A percentile compares a stretch with the other conserved stretches of the same genome.
Conservation (phyloP, 2,329 filamentous ascomycete genomes). For the Penicillium vulpinum region DNA sequence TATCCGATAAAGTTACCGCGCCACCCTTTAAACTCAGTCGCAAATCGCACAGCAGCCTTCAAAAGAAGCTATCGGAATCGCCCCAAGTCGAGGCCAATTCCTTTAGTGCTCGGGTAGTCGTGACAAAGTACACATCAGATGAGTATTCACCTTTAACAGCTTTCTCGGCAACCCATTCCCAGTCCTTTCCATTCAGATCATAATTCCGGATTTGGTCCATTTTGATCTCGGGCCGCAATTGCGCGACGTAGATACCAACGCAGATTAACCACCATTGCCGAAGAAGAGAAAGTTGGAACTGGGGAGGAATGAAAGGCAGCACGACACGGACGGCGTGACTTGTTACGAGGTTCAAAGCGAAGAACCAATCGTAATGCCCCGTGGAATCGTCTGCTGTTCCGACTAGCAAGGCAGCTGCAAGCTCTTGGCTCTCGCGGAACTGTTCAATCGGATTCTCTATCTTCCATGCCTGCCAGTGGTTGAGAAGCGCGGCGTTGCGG, state of each 20-base stretch:
- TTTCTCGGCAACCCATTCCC: constrained; percentile 73
- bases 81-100: constrained; percentile 43
- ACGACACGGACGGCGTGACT: constrained; percentile 87
- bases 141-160: constrained; percentile 68
- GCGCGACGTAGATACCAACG: constrained; percentile 73
- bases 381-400: constrained; percentile 29
- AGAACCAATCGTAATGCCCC: constrained; percentile 75
- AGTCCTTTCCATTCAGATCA: constrained; percentile 66
- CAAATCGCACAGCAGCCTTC: constrained; percentile 53
- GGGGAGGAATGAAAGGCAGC: constrained; percentile 71
- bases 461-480: constrained; percentile 90
- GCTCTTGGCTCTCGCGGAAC: constrained; percentile 68
- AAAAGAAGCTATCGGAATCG: constrained; percentile 48
- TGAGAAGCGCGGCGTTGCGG: constrained; percentile 69
- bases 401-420: constrained; percentile 50
- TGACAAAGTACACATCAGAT: constrained; percentile 81
- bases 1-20: constrained; percentile 52
- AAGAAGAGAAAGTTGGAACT: constrained; percentile 71
- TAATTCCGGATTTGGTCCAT: constrained; percentile 61
- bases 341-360: constrained; percentile 78
- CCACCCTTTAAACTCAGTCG: constrained; percentile 61
- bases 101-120: constrained; percentile 66
- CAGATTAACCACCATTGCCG: constrained; percentile 89
- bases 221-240: constrained; percentile 70
- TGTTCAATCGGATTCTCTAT: constrained; percentile 69